Conservation (phyloP, 768 basidiomycete genomes). For the Amanita muscaria region DNA sequence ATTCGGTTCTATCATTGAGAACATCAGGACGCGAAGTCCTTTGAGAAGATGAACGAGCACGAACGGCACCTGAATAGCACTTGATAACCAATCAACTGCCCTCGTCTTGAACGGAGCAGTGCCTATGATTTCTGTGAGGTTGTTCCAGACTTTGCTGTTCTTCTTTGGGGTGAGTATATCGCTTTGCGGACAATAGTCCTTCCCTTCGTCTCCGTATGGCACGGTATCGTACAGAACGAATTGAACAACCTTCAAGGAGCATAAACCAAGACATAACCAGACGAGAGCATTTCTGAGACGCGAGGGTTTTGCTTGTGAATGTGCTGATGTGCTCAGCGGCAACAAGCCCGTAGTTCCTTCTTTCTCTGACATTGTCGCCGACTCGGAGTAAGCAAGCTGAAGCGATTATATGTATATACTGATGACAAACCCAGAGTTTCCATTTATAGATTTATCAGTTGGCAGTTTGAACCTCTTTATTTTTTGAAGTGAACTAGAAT, state of each 20-base stretch:
- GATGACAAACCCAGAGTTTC: too few species aligned
- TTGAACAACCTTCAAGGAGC: neutral
- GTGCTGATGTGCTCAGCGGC: neutral
- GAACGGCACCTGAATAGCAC: conserved; percentile 25
- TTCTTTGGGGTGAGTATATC: conserved; percentile 21
- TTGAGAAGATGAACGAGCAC: neutral
- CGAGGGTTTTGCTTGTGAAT: neutral
- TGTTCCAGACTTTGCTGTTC: conserved; percentile 18
- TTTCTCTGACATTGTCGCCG: neutral
- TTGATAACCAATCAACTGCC: conserved; percentile 24
- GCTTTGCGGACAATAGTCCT: conserved; percentile 9
- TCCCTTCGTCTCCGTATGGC: neutral
- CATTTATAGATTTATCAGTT: too few species aligned
- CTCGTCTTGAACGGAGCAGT: conserved; percentile 20
- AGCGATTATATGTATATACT: too few species aligned
- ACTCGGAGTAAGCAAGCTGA: too few species aligned
- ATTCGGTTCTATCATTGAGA: conserved; percentile 37
- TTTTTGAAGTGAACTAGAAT: too few species aligned
- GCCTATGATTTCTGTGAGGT: conserved; percentile 8
- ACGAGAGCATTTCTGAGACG: neutral
- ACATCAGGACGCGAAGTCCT: too few species aligned
- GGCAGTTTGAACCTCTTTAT: too few species aligned
- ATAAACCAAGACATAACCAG: neutral
- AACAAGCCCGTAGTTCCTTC: neutral
- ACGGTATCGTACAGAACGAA: neutral